Evolutionary conservation across 768 basidiomycete genomes (phyloP), one percentile per base, ranked within the genome.

Genomic region (Phaeotremella skinneri): DNA sequence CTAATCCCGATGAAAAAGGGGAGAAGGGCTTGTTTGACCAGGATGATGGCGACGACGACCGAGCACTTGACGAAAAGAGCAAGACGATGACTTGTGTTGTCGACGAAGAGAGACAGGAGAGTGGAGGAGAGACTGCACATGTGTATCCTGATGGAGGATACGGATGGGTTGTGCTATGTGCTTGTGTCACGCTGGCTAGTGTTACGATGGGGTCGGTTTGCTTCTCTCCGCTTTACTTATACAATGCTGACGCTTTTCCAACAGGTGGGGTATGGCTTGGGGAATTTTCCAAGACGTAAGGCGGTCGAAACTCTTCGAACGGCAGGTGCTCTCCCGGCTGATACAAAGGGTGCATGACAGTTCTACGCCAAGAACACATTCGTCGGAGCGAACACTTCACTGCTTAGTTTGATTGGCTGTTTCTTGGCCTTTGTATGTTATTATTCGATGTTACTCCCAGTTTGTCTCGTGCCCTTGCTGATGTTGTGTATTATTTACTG

Each of bases 101-200:
- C 17, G 29, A 31, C 30, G 32, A 31, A 25, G 49, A 50, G 23
- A 17, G 29, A 5, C n/a, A 11, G 26, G 21, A 50, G 29, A 9
- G 4, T 25, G 20, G 45, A 7, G 16, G 14, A 14, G 49, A 50
- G 49, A 37, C 34, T 20, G 54, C 57, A n/a, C 49, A 67, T 58
- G 61, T 58, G 3, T 70, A 70, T 55, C 65, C 68, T 4, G 68
- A 70, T 43, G 66, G 68, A 49, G 68, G 68, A 11, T 67, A 70
- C 32, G 68, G 68, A 11, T 70, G 68, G 68, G 63, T 70, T 9
- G 66, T 70, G 2, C 34, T 70, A 26, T 14, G 52, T 5, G 54
- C 58, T 43, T 70, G 68, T 57, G 49, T 59, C 26, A 61, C 61
- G 16, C 31, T 67, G 4, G 62, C 68, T 1, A 66, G 50, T 47